Evolutionary conservation across 2,329 filamentous ascomycete species (phyloP), one percentile per base, ranked within the genome.

Genomic region (Colletotrichum liriopes): DNA sequence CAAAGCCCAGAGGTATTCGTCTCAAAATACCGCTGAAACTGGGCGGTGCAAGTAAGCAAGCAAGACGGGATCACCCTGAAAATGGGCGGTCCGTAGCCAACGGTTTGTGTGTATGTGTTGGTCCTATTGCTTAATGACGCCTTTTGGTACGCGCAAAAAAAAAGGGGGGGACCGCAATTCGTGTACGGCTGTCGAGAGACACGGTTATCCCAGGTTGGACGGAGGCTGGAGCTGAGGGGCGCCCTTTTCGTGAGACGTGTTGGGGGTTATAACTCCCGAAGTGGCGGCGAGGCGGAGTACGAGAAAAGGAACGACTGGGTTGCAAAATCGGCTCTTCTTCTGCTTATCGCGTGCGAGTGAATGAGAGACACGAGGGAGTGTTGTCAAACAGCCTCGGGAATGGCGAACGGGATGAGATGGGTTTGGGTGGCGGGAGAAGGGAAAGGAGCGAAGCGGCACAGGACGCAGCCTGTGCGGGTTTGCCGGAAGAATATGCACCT

Each of bases 21-120:
- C 71, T 72, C 73, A 65, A 67, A 67, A 64, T 65, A 55, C 52
- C 67, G 58, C 63, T 73, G 73, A 74, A 63, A 73, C 71, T 72
- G 73, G 73, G 73, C 73, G 62, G 73, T 74, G 73, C 73, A 74
- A 29, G 67, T 67, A 67, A 56, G 61, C 56, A 54, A 61, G 61
- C 49, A 65, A 41, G 45, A 66, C 52, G 54, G 63, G 69, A 69
- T 69, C 43, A 65, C 47, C 71, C 70, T 49, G 61, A 67, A 43
- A 58, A 56, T 32, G 41, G 61, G 67, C 32, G 39, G 65, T 65
- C 67, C 37, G 55, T 58, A 55, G 71, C 67, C 55, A 71, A 62
- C 67, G 47, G 51, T 47, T 58, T 71, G 60, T 35, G 49, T 54
- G 45, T 49, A 32, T 18, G 18, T 54, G 26, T 60, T 29, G 45